Evolutionary conservation across 306 rosid genomes (phyloP).

Genomic region (Mimosa pudica): DNA sequence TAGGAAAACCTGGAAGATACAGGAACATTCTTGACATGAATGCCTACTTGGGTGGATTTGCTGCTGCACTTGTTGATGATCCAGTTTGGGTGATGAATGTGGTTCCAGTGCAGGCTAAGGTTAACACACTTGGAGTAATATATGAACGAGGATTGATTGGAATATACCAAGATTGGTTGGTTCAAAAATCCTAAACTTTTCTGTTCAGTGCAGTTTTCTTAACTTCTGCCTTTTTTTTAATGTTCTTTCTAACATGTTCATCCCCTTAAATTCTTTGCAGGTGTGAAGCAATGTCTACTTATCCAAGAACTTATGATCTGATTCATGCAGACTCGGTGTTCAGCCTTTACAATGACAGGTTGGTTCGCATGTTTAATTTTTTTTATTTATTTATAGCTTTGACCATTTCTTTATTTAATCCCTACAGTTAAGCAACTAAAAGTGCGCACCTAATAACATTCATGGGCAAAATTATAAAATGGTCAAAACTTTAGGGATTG

Average conservation of each 20-base stretch:
- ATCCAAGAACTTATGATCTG: conserved; percentile 88
- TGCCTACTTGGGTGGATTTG: conserved; percentile 82
- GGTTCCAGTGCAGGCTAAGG: conserved; percentile 65
- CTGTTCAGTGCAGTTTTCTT: neutral
- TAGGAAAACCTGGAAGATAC: conserved; percentile 62
- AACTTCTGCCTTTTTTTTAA: neutral
- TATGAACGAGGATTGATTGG: conserved; percentile 86
- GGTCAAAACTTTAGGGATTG: too few relatives aligned
- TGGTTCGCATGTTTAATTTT: neutral
- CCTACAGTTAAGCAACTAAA: too few relatives aligned
- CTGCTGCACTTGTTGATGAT: conserved; percentile 57
- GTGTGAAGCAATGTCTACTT: conserved; percentile 95
- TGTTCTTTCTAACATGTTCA: neutral
- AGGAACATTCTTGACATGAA: conserved; percentile 87
- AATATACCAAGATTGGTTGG: conserved; percentile 81
- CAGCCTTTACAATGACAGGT: conserved; percentile 71
- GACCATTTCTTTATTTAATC: too few relatives aligned
- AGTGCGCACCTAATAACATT: too few relatives aligned
- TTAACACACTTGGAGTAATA: conserved; percentile 75
- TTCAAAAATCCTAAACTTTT: neutral
- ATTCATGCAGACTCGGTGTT: conserved; percentile 83
- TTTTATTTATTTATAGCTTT: too few relatives aligned
- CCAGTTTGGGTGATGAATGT: conserved; percentile 97
- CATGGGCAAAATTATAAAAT: too few relatives aligned
- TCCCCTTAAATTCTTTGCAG: conserved; percentile 41